These are phyloP conservation scores for Mrakia frigida DNA, from an alignment of 768 basidiomycete species.

Conservation along the genomic window DNA sequence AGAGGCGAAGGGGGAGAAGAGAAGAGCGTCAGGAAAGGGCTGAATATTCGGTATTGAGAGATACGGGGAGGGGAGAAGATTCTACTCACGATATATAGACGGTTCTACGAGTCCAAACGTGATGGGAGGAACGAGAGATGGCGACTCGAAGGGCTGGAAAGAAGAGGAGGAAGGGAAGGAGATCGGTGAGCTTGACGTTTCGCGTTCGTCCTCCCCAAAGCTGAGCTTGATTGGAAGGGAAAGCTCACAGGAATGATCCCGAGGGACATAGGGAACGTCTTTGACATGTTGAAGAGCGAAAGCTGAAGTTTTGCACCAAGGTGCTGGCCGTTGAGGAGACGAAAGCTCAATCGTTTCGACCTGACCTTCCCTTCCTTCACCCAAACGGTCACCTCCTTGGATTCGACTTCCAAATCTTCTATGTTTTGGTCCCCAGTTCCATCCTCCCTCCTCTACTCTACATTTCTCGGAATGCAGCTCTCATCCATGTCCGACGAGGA, in stretches of 20 bases:
- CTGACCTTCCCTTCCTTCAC: no score
- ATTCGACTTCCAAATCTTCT: no score
- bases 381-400: no score
- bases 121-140: constrained; percentile 41
- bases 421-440: no score
- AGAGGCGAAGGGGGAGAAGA: neutral
- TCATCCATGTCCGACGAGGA: no score
- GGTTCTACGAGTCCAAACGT: constrained; percentile 40
- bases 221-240: neutral
- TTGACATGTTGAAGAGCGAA: neutral
- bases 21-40: neutral
- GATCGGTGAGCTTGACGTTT: neutral
- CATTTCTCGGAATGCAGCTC: no score
- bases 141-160: constrained; percentile 19
- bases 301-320: no score
- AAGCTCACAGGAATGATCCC: neutral
- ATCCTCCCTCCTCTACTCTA: no score
- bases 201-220: neutral
- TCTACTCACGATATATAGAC: constrained; percentile 39
- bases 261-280: neutral
- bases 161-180: neutral
- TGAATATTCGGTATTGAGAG: neutral
- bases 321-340: no score
- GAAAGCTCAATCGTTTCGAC: no score
- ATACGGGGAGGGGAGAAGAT: neutral